Conservation (phyloP, 331 rosid species). For the Malus hybrid region DNA sequence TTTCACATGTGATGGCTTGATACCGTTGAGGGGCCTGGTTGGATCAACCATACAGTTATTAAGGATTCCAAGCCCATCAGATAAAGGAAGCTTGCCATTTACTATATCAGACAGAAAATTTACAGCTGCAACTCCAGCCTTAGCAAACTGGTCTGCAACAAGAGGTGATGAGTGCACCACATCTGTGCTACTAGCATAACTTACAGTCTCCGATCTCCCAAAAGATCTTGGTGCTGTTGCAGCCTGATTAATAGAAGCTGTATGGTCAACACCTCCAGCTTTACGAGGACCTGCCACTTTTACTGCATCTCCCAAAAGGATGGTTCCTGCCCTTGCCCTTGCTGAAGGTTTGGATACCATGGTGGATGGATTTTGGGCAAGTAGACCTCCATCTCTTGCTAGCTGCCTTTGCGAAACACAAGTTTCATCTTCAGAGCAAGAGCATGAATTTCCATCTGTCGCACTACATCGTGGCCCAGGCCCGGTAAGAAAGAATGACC, state of each 20-base stretch:
- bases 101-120: conserved; percentile 67
- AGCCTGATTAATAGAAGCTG: conserved; percentile 24
- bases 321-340: conserved; percentile 37
- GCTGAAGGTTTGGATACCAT: conserved; percentile 32
- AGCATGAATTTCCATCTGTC: conserved; percentile 70
- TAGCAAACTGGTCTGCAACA: conserved; percentile 57
- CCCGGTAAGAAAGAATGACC: conserved; percentile 67
- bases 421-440: conserved; percentile 72
- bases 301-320: conserved; percentile 30
- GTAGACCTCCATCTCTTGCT: background rate
- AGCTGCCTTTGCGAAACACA: conserved; percentile 52
- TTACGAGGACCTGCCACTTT: conserved; percentile 32
- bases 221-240: conserved; percentile 27
- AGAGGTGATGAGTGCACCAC: conserved; percentile 27
- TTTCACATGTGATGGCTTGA: conserved; percentile 58
- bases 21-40: conserved; percentile 30
- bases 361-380: conserved; percentile 44
- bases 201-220: conserved; percentile 41
- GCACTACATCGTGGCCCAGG: conserved; percentile 67
- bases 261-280: conserved; percentile 28
- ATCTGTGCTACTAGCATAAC: conserved; percentile 34
- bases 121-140: conserved; percentile 76
- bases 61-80: conserved; percentile 63
- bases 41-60: conserved; percentile 63
- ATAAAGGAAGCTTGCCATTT: conserved; percentile 51